These are phyloP conservation scores for Ceratopteris richardii DNA, from an alignment of 75 land plant genomes.

Conservation along the genomic window DNA sequence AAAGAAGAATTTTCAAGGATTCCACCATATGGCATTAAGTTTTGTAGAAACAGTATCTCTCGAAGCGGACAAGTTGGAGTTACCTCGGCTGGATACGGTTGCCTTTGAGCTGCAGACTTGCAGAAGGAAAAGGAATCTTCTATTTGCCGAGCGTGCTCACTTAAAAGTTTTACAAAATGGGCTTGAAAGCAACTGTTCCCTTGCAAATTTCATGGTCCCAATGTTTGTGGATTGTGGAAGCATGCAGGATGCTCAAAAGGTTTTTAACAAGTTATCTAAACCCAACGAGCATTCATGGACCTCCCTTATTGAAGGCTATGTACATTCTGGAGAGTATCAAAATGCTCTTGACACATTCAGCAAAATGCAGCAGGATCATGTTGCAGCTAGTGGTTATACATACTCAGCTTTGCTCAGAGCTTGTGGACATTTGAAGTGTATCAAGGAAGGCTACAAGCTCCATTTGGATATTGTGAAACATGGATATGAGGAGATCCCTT, in stretches of 20 bases:
- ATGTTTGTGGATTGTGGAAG: slow-evolving; percentile 53
- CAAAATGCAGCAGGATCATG: slow-evolving; percentile 15
- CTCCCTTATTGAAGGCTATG: slow-evolving; percentile 24
- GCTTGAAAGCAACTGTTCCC: slow-evolving; percentile 37
- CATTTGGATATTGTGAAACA: slow-evolving; percentile 1
- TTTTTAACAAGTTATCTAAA: slow-evolving; percentile 30
- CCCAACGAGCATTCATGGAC: slow-evolving; percentile 31
- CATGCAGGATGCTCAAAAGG: slow-evolving; percentile 35
- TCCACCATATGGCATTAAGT: too few relatives aligned
- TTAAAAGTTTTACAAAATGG: slow-evolving; percentile 18
- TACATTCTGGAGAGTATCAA: slow-evolving; percentile 6
- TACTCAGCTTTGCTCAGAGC: slow-evolving; percentile 12
- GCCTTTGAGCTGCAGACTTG: not conserved
- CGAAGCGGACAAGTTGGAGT: not conserved
- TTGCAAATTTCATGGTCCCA: slow-evolving; percentile 37
- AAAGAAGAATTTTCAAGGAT: too few relatives aligned
- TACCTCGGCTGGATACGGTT: not conserved
- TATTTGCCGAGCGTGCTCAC: slow-evolving; percentile 22
- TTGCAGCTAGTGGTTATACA: slow-evolving; percentile 14
- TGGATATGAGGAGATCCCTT: slow-evolving; percentile 10
- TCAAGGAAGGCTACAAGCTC: slow-evolving; percentile 10
- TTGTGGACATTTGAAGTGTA: slow-evolving; percentile 11
- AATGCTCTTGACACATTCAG: slow-evolving; percentile 4
- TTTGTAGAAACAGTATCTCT: too few relatives aligned
- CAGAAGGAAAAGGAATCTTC: not conserved